Base-by-base conservation (phyloP, 2,329 filamentous ascomycete species). In the Pseudogymnoascus sp. region DNA sequence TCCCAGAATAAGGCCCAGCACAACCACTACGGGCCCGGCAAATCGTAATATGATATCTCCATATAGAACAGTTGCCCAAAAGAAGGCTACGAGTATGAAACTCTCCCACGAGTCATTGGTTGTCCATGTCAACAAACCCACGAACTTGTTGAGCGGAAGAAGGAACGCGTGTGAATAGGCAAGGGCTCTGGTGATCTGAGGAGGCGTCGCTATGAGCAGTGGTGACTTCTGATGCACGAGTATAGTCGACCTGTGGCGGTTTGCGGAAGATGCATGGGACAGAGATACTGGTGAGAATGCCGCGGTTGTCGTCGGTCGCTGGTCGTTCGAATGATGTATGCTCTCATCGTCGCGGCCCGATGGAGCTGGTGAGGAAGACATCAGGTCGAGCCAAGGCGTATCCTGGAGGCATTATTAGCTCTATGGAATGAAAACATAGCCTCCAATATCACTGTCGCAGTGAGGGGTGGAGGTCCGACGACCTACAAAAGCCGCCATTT, bases 191-290 rank as follows among this genome's bases (percentile, higher is more conserved):
- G 95, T 99, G 74, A 99, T 88, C 73, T 96, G 91, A 1, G 95
- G 95, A 47, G 95, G 95, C 8, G 95, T 99, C 14, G 93, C 92
- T 65, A 96, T 87, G 16, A 99, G 83, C 54, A 99, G 78, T 10
- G 95, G 95, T 14, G 91, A 96, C 77, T 97, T 99, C 75, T 96
- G 93, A 76, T 97, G 93, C 18, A 99, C 93, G 69, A 97, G 86
- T 69, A 99, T 93, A 64, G 91, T 96, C 16, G 91, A 96, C 54
- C 91, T 86, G 66, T 93, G 89, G 72, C 90, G 89, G 45, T 86
- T 86, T 39, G 86, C 83, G 10, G 84, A 81, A 34, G 83, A 79
- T 64, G 81, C 78, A 63, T 80, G 80, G 57, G 88, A 88, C 68
- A 93, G 83, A 21, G 89, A 91, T 21, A 88, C 84, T 34, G 95